These are phyloP conservation scores for Aquanectria penicillioides DNA, from an alignment of 2,329 filamentous ascomycete species.

Conservation along the genomic window DNA sequence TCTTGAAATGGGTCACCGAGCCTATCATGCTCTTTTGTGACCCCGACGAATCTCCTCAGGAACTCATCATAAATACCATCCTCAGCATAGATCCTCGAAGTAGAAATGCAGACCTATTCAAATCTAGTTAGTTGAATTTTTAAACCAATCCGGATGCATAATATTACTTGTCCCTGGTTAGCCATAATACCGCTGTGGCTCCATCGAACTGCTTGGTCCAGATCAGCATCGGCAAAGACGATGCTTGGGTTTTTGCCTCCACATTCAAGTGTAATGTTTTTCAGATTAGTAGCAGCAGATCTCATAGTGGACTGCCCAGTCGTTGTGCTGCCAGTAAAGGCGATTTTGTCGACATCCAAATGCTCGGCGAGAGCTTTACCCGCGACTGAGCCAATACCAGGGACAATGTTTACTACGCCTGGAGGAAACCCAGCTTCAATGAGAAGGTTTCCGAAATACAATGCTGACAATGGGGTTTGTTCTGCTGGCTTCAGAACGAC, in stretches of 20 bases:
- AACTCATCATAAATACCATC: conserved; percentile 67
- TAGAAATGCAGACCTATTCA: conserved; percentile 65
- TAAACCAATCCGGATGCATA: too few species aligned
- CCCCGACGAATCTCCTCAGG: conserved; percentile 60
- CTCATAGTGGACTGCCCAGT: conserved; percentile 77
- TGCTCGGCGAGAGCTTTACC: conserved; percentile 73
- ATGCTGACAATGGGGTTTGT: conserved; percentile 66
- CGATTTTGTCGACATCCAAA: conserved; percentile 72
- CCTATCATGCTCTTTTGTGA: conserved; percentile 60
- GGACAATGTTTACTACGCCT: conserved; percentile 77
- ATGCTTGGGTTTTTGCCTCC: conserved; percentile 68
- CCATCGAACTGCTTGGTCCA: conserved; percentile 69
- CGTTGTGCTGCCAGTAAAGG: conserved; percentile 75
- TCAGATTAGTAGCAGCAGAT: conserved; percentile 66
- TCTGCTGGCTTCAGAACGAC: conserved; percentile 68
- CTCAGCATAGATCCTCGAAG: conserved; percentile 68
- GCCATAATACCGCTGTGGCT: conserved; percentile 53
- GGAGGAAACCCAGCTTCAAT: conserved; percentile 77
- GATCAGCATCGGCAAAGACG: conserved; percentile 67
- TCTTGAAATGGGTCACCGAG: conserved; percentile 72
- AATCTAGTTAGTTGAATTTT: accelerated
- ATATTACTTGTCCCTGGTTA: conserved; percentile 68
- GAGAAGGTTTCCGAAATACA: conserved; percentile 70
- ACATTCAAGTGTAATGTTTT: conserved; percentile 67
- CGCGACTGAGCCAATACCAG: conserved; percentile 70